Percentiles rank a stretch among this genome's conserved stretches.
phyloP scores from a whole-genome alignment of 2,329 filamentous ascomycete genomes.

The Tolypocladium inflatum region DNA sequence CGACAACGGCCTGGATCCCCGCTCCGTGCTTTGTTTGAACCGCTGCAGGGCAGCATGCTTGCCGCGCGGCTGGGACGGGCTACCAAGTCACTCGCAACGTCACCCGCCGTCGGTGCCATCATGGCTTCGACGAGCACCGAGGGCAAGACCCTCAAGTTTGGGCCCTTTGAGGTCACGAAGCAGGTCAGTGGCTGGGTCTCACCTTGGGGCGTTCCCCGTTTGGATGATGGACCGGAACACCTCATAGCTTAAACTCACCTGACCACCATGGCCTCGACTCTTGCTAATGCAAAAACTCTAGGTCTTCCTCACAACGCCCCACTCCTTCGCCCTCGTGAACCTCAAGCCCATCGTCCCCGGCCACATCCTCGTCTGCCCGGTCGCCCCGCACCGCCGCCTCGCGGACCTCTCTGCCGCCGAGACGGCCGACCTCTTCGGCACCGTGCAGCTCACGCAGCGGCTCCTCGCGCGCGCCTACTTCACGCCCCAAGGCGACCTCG shows the following conservation, averaged over 20 bases:
- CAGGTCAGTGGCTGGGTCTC: slow-evolving; percentile 41
- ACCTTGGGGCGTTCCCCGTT: too few species aligned
- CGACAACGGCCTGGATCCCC: background rate
- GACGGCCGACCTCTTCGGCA: slow-evolving; percentile 73
- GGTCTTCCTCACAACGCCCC: slow-evolving; percentile 77
- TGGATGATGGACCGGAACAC: background rate
- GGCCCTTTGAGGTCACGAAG: slow-evolving; percentile 64
- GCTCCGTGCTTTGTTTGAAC: background rate
- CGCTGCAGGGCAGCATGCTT: background rate
- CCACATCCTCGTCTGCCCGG: slow-evolving; percentile 84
- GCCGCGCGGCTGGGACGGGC: background rate
- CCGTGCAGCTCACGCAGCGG: slow-evolving; percentile 71
- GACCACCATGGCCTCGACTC: background rate
- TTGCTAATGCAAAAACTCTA: slow-evolving; percentile 23
- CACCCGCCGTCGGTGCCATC: slow-evolving; percentile 7
- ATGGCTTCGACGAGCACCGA: slow-evolving; percentile 20
- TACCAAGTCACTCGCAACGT: slow-evolving; percentile 2
- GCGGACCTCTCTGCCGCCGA: slow-evolving; percentile 64
- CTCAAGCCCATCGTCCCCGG: slow-evolving; percentile 89
- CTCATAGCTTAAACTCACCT: background rate
- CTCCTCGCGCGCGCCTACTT: slow-evolving; percentile 59
- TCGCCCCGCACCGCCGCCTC: slow-evolving; percentile 58
- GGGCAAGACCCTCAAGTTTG: slow-evolving; percentile 49
- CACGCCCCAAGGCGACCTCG: slow-evolving; percentile 20
- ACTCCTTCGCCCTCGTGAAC: slow-evolving; percentile 86